Conservation (phyloP, 2,329 filamentous ascomycete genomes). For the Colletotrichum eremochloae region DNA sequence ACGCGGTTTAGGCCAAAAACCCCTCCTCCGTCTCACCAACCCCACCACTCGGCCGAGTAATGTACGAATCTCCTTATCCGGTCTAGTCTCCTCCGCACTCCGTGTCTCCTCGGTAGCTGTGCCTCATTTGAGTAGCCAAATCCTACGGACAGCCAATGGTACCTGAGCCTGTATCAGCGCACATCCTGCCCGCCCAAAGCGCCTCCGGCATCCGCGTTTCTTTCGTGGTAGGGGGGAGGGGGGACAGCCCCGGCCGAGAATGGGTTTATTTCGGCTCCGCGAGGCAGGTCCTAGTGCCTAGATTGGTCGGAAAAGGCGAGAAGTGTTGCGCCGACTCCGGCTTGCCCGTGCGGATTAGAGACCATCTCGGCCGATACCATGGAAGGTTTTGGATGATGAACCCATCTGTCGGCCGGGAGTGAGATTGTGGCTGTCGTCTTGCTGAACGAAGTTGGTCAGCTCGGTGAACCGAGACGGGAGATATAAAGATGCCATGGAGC, state of each 20-base stretch:
- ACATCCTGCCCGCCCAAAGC: too few relatives aligned
- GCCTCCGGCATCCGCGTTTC: too few relatives aligned
- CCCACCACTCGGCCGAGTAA: conserved; percentile 37
- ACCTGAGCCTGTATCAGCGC: too few relatives aligned
- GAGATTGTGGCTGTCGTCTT: background rate
- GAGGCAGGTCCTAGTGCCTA: too few relatives aligned
- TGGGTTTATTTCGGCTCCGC: background rate
- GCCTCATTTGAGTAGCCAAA: conserved; percentile 1
- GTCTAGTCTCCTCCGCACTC: conserved; percentile 11
- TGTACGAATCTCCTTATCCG: conserved; percentile 4
- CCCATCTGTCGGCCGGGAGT: background rate
- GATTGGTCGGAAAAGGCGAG: conserved; percentile 2
- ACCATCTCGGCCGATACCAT: conserved; percentile 10
- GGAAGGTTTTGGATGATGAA: background rate
- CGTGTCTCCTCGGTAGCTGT: background rate
- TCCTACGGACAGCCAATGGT: background rate
- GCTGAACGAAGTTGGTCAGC: background rate
- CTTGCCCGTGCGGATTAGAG: background rate
- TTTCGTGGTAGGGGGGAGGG: too few relatives aligned
- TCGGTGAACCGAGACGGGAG: background rate
- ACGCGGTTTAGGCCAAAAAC: background rate
- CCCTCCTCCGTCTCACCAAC: conserved; percentile 8
- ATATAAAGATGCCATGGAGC: background rate
- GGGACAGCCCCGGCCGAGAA: background rate
- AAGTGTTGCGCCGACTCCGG: background rate